Base-by-base conservation (phyloP, 345 rosid species). In the Eucalyptus sideroxylon region DNA sequence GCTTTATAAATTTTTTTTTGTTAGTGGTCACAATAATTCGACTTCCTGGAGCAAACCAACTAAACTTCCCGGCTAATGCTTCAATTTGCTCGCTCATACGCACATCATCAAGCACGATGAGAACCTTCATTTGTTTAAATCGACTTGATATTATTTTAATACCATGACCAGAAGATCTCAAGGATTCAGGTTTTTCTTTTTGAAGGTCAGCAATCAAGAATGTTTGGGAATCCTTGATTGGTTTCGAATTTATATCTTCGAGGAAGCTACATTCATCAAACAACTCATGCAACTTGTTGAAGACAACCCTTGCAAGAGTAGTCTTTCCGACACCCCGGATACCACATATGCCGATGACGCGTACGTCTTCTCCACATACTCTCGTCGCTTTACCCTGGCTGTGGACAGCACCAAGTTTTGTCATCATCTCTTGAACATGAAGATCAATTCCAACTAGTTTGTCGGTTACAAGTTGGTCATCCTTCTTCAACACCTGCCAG, bases 1-100 rank as follows among this genome's bases (percentile, higher is more conserved):
- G 4, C 11, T 45, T 1, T 3, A 47, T 1, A 47, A 47, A 12
- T 11, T 11, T 1, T 14, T 1, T 50, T 2, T 3, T 5, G 0
- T 5, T 0, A 2, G 51, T 50, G 2, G 51, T 50, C 51, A 50
- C 16, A 50, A 14, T 50, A 0, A 50, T 50, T 14, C 16, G 14
- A 0, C 51, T 50, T 13, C 51, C 51, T 0, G 2, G 1, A 50
- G 16, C 51, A 5, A 50, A 50, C 51, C 16, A 50, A 14, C 3
- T 1, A 5, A 2, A 2, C 0, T 50, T 2, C 1, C 16, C 16
- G 14, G 0, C 16, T 5, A 50, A 5, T 2, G 0, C 6, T 50
- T 14, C 0, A 0, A 50, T 50, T 50, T 50, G 51, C 5, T 1
- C 1, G 5, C 1, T 0, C 6, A 2, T 0, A 14, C 0, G 3